These are phyloP conservation scores for Tetragonia tetragonoides DNA, from an alignment of 148 eudicot species.

Conservation along the genomic window DNA sequence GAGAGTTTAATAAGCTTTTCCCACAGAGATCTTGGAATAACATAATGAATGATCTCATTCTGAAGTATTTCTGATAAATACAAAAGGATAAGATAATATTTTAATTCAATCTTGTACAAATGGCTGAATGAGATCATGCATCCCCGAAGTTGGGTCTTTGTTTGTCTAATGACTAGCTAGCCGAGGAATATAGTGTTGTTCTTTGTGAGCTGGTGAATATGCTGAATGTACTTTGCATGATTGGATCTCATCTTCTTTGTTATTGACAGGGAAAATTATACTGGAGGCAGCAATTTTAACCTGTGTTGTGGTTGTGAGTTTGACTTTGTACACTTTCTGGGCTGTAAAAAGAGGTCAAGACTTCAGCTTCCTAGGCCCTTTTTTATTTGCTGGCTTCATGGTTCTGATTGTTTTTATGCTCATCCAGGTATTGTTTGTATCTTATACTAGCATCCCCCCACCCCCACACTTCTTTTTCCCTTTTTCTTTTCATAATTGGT, in stretches of 20 bases:
- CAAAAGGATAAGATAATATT: too few species aligned
- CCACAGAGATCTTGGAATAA: too few species aligned
- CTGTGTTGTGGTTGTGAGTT: constrained; percentile 32
- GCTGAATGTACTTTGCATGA: neutral
- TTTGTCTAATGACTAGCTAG: too few species aligned
- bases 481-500: neutral
- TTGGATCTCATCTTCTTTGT: neutral
- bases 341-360: constrained; percentile 47
- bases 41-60: too few species aligned
- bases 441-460: neutral
- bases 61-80: too few species aligned
- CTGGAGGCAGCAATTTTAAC: constrained; percentile 48
- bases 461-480: neutral
- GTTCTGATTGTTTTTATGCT: constrained; percentile 41
- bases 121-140: too few species aligned
- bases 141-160: too few species aligned
- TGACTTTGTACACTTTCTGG: constrained; percentile 47
- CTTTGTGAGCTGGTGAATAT: neutral
- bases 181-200: too few species aligned
- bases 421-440: constrained; percentile 32
- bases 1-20: too few species aligned
- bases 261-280: constrained; percentile 34
- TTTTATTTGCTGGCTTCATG: constrained; percentile 38
- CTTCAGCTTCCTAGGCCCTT: constrained; percentile 48
- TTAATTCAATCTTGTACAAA: too few species aligned